Evolutionary conservation across 164 flowering plant species (phyloP).

Genomic region (Litsea cubeba): DNA sequence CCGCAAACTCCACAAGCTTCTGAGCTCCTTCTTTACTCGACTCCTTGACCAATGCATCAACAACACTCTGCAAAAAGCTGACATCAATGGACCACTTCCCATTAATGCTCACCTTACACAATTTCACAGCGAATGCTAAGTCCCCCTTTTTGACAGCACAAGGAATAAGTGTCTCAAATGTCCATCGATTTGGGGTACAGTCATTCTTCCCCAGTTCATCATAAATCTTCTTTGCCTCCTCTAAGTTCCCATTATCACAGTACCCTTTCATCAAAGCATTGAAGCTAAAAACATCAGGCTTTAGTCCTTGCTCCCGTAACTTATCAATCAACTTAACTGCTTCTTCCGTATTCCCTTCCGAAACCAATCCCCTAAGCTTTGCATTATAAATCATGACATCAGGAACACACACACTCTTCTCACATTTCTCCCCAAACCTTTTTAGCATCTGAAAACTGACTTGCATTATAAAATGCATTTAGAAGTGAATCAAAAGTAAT

Average conservation of each 20-base stretch:
- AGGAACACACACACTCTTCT: conserved; percentile 22
- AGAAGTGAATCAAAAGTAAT: conserved; percentile 43
- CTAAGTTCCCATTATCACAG: conserved; percentile 11
- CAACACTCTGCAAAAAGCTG: conserved; percentile 7
- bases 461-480: conserved; percentile 20
- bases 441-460: conserved; percentile 31
- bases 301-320: conserved; percentile 13
- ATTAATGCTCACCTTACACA: conserved; percentile 5
- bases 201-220: background rate
- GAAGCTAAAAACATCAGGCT: conserved; percentile 13
- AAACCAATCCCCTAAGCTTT: conserved; percentile 31
- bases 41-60: conserved; percentile 7
- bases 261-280: conserved; percentile 9
- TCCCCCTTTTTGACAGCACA: conserved; percentile 2
- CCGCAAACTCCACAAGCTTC: conserved; percentile 8
- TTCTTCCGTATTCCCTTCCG: conserved; percentile 15
- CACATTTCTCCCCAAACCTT: conserved; percentile 37
- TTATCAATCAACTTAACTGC: conserved; percentile 34
- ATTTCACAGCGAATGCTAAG: conserved; percentile 2
- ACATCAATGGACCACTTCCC: background rate
- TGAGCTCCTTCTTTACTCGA: conserved; percentile 8
- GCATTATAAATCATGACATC: conserved; percentile 25
- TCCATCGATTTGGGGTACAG: conserved; percentile 1
- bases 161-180: conserved; percentile 9
- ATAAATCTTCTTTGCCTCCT: conserved; percentile 9